Conservation (phyloP, 768 basidiomycete species). For the Lactarius indigo region DNA sequence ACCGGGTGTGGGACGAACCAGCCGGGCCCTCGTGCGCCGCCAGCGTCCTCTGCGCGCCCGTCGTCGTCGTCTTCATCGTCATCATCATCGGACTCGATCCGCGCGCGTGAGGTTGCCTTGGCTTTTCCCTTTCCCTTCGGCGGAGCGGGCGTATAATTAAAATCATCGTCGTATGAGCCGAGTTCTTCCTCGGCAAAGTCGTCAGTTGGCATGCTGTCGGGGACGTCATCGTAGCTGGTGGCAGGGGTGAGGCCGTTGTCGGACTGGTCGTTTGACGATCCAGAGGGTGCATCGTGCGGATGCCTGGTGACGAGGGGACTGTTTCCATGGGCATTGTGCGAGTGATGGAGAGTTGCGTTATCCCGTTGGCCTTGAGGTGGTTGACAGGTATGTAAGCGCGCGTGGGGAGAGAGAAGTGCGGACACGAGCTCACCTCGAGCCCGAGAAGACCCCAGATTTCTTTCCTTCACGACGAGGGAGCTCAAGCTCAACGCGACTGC, state of each 20-base stretch:
- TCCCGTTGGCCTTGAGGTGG: background rate
- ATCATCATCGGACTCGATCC: slow-evolving; percentile 19
- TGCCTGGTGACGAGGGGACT: background rate
- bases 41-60: background rate
- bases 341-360: background rate
- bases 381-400: background rate
- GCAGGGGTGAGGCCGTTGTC: slow-evolving; percentile 2
- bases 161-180: slow-evolving; percentile 17
- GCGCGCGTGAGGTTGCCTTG: background rate
- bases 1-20: background rate
- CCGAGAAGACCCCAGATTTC: background rate
- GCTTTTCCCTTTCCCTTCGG: slow-evolving; percentile 13
- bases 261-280: slow-evolving; percentile 5
- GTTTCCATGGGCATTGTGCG: background rate
- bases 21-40: background rate
- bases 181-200: slow-evolving; percentile 14
- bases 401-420: background rate
- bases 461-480: slow-evolving; percentile 2
- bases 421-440: background rate
- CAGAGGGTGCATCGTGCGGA: background rate
- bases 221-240: slow-evolving; percentile 16
- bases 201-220: slow-evolving; percentile 8
- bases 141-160: background rate
- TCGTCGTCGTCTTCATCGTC: slow-evolving; percentile 8
- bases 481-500: slow-evolving; percentile 11